Percentiles rank a stretch among this genome's conserved stretches.
Conservation (phyloP, 2,329 filamentous ascomycete genomes). For the Alternaria sp. region DNA sequence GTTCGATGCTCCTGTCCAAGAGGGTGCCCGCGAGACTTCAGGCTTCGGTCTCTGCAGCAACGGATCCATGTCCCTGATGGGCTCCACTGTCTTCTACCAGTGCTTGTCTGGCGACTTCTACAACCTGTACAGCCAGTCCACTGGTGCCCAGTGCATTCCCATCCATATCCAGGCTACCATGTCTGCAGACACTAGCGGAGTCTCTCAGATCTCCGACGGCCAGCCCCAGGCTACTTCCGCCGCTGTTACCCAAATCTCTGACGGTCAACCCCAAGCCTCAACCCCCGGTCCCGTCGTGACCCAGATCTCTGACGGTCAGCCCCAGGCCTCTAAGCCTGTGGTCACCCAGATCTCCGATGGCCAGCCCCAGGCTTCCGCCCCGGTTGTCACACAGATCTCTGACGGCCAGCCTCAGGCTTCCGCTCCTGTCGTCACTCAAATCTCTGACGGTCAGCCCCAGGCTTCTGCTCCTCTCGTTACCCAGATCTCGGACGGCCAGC, state of each 20-base stretch:
- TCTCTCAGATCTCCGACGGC: constrained; percentile 44
- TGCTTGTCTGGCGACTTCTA: constrained; percentile 79
- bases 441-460: constrained; percentile 33
- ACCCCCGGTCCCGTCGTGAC: constrained; percentile 24
- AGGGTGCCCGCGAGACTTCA: constrained; percentile 72
- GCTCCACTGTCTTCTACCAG: constrained; percentile 73
- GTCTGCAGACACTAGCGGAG: constrained; percentile 8
- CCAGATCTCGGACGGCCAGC: constrained; percentile 35
- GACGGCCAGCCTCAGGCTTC: constrained; percentile 40
- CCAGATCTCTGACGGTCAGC: constrained; percentile 42
- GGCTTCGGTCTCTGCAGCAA: constrained; percentile 78
- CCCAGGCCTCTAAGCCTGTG: constrained; percentile 28
- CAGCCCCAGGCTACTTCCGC: constrained; percentile 33
- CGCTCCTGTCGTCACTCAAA: constrained; percentile 27
- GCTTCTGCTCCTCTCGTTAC: constrained; percentile 24
- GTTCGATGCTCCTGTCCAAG: constrained; percentile 61
- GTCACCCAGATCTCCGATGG: constrained; percentile 38
- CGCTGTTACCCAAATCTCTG: constrained; percentile 36
- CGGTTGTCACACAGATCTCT: constrained; percentile 37
- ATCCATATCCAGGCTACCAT: constrained; percentile 42
- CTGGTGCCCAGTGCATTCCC: constrained; percentile 71
- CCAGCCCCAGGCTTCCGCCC: constrained; percentile 27
- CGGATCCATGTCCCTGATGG: constrained; percentile 69
- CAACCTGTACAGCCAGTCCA: constrained; percentile 80
- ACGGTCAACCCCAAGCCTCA: constrained; percentile 33